Percentiles rank a stretch among this genome's conserved stretches.
phyloP scores from a whole-genome alignment of 257 asterid genomes.

The Rhazya stricta region DNA sequence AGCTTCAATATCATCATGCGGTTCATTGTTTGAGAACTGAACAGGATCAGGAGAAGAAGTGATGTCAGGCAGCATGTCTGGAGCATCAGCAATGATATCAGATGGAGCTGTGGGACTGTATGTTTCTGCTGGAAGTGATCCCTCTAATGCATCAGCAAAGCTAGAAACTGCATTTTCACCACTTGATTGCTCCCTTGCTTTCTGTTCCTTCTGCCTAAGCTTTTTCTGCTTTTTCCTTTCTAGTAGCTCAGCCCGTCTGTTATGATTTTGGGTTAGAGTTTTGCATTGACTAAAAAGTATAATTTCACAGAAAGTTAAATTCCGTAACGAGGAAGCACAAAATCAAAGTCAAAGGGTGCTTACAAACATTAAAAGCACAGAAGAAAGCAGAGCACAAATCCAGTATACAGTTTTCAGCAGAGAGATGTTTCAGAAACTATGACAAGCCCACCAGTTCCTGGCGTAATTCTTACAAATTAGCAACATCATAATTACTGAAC shows the following conservation, averaged over 20 bases:
- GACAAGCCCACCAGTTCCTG: not conserved
- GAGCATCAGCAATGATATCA: conserved; percentile 33
- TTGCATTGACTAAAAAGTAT: not conserved
- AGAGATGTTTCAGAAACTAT: not conserved
- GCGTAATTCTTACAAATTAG: not conserved
- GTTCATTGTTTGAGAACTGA: conserved; percentile 40
- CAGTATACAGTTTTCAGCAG: not conserved
- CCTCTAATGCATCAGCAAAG: conserved; percentile 34
- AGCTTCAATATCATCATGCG: conserved; percentile 34
- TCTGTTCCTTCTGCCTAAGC: conserved; percentile 82
- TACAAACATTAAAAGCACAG: not conserved
- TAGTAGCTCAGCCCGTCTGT: conserved; percentile 63
- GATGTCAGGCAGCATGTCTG: conserved; percentile 26
- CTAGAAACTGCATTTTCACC: conserved; percentile 29
- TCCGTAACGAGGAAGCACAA: not conserved
- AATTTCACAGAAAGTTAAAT: too few relatives aligned
- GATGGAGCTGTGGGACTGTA: conserved; percentile 39
- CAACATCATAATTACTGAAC: too few relatives aligned
- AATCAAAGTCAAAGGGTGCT: not conserved
- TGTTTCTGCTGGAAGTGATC: conserved; percentile 42
- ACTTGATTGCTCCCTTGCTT: conserved; percentile 44
- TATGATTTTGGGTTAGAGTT: not conserved
- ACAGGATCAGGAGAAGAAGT: conserved; percentile 30
- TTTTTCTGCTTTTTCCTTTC: conserved; percentile 75
- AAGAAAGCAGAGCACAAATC: not conserved